Conservation (phyloP, 2,329 filamentous ascomycete species). For the Cadophora luteo-olivacea region DNA sequence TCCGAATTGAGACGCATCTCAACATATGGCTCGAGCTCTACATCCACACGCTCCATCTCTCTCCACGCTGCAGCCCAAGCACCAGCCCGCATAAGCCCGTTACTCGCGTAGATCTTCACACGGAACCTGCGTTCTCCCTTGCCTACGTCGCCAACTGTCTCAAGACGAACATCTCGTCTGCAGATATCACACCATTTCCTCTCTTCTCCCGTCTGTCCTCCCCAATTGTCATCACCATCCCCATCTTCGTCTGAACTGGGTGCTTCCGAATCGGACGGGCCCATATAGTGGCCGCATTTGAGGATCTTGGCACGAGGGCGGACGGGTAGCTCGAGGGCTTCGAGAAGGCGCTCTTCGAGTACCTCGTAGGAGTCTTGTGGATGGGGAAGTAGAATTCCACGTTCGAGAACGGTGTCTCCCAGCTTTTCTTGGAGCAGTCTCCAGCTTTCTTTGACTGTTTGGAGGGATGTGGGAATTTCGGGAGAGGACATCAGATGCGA, state of each 20-base stretch:
- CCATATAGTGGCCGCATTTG: slow-evolving; percentile 79
- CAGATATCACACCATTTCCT: slow-evolving; percentile 46
- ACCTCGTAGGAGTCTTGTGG: slow-evolving; percentile 82
- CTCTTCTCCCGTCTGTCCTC: slow-evolving; percentile 20
- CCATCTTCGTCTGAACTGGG: slow-evolving; percentile 41
- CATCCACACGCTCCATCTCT: slow-evolving; percentile 98
- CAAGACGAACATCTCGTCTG: slow-evolving; percentile 41
- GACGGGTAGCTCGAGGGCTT: slow-evolving; percentile 74
- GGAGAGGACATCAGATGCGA: slow-evolving; percentile 58
- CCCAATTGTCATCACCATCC: slow-evolving; percentile 27
- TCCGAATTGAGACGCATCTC: slow-evolving; percentile 63
- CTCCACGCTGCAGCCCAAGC: slow-evolving; percentile 95
- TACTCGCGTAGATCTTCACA: slow-evolving; percentile 91
- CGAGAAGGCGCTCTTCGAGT: slow-evolving; percentile 77
- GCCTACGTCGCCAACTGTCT: slow-evolving; percentile 35
- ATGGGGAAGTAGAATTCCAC: slow-evolving; percentile 78
- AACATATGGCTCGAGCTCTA: slow-evolving; percentile 83
- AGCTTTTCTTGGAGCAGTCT: slow-evolving; percentile 72
- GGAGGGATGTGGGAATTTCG: slow-evolving; percentile 53
- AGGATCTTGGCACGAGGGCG: slow-evolving; percentile 70
- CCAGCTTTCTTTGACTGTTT: slow-evolving; percentile 67
- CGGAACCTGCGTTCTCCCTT: slow-evolving; percentile 61
- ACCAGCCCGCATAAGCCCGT: slow-evolving; percentile 88
- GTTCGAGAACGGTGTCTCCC: slow-evolving; percentile 74
- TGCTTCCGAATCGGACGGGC: slow-evolving; percentile 48